Percentiles rank a stretch among this genome's conserved stretches.
Evolutionary conservation across 148 eudicot species (phyloP).

Genomic region (Camellia sinensis): DNA sequence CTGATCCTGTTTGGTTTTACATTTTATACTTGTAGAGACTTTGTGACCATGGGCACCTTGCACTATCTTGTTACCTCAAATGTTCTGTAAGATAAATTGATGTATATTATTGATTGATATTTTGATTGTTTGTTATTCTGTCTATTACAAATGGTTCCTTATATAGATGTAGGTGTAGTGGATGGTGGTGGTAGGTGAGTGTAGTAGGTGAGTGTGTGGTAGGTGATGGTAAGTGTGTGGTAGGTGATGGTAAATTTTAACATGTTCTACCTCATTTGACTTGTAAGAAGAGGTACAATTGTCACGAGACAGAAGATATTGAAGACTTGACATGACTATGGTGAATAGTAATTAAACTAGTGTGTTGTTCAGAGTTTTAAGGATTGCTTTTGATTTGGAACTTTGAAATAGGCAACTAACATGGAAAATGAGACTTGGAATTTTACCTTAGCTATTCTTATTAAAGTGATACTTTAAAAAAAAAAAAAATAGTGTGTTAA

Average conservation of each 20-base stretch:
- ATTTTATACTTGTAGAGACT: neutral
- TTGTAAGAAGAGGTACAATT: neutral
- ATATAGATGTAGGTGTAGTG: no score
- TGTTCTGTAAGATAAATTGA: no score
- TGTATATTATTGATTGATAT: no score
- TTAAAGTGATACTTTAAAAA: neutral
- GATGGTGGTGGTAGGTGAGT: no score
- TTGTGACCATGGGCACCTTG: neutral
- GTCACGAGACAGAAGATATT: neutral
- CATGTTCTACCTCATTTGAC: neutral
- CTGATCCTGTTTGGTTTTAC: neutral
- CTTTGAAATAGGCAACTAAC: neutral
- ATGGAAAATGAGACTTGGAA: neutral
- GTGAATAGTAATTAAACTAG: neutral
- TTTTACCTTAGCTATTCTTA: neutral
- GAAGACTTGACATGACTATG: neutral
- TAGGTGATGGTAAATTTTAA: no score
- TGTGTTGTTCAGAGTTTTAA: neutral
- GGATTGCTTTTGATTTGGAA: neutral
- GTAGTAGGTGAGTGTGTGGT: no score
- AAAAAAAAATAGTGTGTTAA: neutral
- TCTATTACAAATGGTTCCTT: no score
- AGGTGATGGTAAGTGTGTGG: no score
- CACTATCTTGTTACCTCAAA: neutral
- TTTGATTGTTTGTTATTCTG: no score